Percentiles rank a stretch among this genome's conserved stretches.
phyloP scores from a whole-genome alignment of 2,329 filamentous ascomycete species.

The Cryphonectria parasitica region DNA sequence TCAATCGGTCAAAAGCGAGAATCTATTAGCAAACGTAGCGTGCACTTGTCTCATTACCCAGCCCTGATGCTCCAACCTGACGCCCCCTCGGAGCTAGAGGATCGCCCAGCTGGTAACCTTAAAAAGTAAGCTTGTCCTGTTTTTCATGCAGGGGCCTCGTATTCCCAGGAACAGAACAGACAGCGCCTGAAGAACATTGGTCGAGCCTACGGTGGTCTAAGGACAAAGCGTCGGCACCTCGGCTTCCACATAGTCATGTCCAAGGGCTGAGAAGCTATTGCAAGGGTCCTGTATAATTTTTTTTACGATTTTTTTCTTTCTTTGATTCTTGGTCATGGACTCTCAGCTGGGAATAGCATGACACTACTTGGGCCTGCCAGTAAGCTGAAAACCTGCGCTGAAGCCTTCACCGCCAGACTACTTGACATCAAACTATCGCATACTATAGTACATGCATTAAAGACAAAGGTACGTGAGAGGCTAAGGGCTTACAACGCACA shows the following conservation, averaged over 20 bases:
- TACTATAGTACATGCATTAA: background rate
- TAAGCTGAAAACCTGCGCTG: background rate
- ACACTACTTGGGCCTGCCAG: background rate
- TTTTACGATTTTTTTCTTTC: background rate
- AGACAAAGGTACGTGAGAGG: background rate
- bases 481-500: background rate
- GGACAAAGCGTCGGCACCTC: background rate
- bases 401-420: background rate
- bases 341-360: background rate
- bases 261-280: background rate
- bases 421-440: background rate
- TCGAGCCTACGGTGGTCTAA: background rate
- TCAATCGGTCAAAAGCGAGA: background rate
- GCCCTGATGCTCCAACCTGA: background rate
- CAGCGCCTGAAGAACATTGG: background rate
- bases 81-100: background rate
- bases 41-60: background rate
- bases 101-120: background rate
- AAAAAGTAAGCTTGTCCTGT: background rate
- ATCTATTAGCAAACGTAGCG: background rate
- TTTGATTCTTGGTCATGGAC: background rate
- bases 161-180: background rate
- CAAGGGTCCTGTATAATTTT: background rate
- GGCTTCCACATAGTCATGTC: background rate
- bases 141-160: constrained; percentile 3